Evolutionary conservation across 169 alveolate species (phyloP).

Genomic region (Plasmodium inui): DNA sequence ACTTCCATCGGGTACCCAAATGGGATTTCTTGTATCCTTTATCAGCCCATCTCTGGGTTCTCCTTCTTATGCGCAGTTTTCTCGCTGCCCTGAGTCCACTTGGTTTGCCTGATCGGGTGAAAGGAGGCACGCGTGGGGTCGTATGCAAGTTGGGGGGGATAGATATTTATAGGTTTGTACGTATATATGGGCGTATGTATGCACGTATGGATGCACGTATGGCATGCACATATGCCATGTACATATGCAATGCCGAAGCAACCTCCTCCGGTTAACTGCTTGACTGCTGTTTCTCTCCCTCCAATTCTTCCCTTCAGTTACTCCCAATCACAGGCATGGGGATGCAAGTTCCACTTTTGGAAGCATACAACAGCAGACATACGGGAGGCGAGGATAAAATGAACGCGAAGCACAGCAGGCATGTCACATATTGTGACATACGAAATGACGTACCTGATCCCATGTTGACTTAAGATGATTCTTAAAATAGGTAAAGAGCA

Average conservation of each 20-base stretch:
- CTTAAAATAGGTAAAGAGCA: neutral
- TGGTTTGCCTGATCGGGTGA: slow-evolving; percentile 92
- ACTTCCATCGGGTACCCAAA: slow-evolving; percentile 96
- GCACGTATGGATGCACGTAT: no score
- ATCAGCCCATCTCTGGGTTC: slow-evolving; percentile 98
- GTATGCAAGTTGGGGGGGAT: neutral
- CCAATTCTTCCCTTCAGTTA: neutral
- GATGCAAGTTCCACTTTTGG: neutral
- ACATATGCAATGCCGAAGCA: no score
- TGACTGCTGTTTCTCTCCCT: neutral
- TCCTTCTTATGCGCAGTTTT: slow-evolving; percentile 96
- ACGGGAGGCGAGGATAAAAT: neutral
- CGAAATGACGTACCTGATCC: slow-evolving; percentile 36
- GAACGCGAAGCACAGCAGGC: neutral
- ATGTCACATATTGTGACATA: neutral
- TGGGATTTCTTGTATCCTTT: slow-evolving; percentile 97
- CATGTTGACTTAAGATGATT: slow-evolving; percentile 4
- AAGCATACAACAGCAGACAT: neutral
- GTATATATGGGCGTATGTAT: neutral
- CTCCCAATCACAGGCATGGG: neutral
- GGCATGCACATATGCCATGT: no score
- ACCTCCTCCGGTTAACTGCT: neutral
- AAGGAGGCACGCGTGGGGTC: slow-evolving; percentile 8
- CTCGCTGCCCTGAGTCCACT: slow-evolving; percentile 98
- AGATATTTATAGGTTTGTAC: neutral